Evolutionary conservation across 2,329 filamentous ascomycete genomes (phyloP).

Genomic region (Amauroascus verrucosus): DNA sequence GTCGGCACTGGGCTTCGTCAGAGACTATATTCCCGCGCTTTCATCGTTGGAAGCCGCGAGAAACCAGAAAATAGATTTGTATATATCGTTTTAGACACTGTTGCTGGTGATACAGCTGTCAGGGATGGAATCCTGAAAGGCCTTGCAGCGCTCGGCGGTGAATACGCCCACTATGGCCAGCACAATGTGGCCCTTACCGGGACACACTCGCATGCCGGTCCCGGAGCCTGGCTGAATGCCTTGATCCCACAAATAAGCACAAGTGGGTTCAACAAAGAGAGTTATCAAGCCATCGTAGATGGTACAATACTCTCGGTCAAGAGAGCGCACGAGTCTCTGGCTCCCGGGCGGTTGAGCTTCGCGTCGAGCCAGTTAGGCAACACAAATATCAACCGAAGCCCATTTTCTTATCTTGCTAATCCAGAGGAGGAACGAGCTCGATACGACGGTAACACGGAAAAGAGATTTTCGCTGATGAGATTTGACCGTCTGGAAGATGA

Average conservation of each 20-base stretch:
- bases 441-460: conserved; percentile 60
- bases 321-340: conserved; percentile 63
- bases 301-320: conserved; percentile 73
- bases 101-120: conserved; percentile 80
- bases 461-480: conserved; percentile 66
- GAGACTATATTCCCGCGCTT: conserved; percentile 77
- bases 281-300: conserved; percentile 79
- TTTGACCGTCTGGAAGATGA: conserved; percentile 64
- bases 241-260: conserved; percentile 83
- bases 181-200: conserved; percentile 82
- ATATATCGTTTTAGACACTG: conserved; percentile 78
- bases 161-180: conserved; percentile 64
- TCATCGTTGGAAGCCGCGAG: conserved; percentile 64
- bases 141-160: conserved; percentile 56
- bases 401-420: conserved; percentile 80
- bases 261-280: conserved; percentile 74
- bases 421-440: conserved; percentile 61
- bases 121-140: conserved; percentile 76
- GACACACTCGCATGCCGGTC: conserved; percentile 86
- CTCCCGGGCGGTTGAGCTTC: conserved; percentile 59
- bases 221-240: conserved; percentile 90
- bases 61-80: conserved; percentile 63
- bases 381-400: conserved; percentile 80
- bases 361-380: conserved; percentile 60
- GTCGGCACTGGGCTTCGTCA: conserved; percentile 75